These are phyloP conservation scores for Exsudoporus floridanus DNA, from an alignment of 1,284 basidiomycete genomes.

Conservation along the genomic window DNA sequence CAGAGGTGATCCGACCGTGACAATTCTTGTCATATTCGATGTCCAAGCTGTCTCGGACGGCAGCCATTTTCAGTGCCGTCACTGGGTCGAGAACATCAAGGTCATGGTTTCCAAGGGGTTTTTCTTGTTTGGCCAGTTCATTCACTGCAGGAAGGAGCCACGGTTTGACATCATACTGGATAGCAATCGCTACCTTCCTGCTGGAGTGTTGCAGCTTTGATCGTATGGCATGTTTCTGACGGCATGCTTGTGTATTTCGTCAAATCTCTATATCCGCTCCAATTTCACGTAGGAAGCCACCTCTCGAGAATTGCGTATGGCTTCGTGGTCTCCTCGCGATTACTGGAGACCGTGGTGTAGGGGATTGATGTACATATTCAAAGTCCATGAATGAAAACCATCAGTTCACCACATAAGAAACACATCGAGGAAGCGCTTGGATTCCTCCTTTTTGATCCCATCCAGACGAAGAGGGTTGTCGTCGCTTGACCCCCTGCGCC, in stretches of 20 bases:
- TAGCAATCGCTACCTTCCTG: conserved; percentile 24
- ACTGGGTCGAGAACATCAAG: conserved; percentile 18
- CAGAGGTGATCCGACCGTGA: background rate
- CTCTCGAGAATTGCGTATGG: conserved; percentile 8
- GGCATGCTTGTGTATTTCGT: conserved; percentile 10
- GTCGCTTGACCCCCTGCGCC: conserved; percentile 15
- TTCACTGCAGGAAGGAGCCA: conserved; percentile 26
- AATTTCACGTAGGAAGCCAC: conserved; percentile 22
- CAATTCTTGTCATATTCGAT: no score
- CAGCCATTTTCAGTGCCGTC: conserved; percentile 20
- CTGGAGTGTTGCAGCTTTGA: background rate
- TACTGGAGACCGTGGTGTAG: background rate
- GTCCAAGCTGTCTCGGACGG: conserved; percentile 20
- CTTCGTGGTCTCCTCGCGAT: background rate
- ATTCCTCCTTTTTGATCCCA: conserved; percentile 19
- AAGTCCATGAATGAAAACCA: background rate
- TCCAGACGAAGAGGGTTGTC: conserved; percentile 19
- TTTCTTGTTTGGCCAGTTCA: conserved; percentile 19
- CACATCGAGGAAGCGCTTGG: conserved; percentile 25
- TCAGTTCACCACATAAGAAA: conserved; percentile 15
- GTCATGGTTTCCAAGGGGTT: conserved; percentile 18
- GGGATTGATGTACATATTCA: background rate
- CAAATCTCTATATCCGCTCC: conserved; percentile 25
- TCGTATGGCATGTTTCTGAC: conserved; percentile 15
- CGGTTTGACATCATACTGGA: conserved; percentile 12